A percentile compares a stretch with the other conserved stretches of the same genome.
These are phyloP conservation scores for Rhodotorula mucilaginosa DNA, from an alignment of 1,284 basidiomycete genomes.

Conservation along the genomic window DNA sequence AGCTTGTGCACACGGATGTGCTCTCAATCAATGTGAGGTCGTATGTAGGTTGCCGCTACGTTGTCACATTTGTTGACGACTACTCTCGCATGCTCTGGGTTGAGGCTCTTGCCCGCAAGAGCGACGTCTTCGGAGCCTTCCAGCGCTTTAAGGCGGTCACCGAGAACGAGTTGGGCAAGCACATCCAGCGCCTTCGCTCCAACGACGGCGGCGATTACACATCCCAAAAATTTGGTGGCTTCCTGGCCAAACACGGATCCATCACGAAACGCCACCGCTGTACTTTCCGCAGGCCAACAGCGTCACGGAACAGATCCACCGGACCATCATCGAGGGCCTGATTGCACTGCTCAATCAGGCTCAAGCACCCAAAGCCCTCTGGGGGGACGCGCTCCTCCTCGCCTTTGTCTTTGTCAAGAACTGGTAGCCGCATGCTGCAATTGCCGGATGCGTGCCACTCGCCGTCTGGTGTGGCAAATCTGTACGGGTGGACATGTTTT, in stretches of 20 bases:
- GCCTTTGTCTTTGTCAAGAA: too few relatives aligned
- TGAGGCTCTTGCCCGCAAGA: constrained; percentile 47
- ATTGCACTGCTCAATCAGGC: constrained; percentile 44
- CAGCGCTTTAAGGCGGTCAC: constrained; percentile 46
- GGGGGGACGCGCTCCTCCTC: too few relatives aligned
- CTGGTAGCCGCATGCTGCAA: too few relatives aligned
- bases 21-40: constrained; percentile 37
- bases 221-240: constrained; percentile 42
- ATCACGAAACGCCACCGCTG: constrained; percentile 47
- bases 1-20: constrained; percentile 49
- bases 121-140: constrained; percentile 47
- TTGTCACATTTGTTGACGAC: constrained; percentile 51
- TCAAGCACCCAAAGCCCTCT: constrained; percentile 40
- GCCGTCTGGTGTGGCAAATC: too few relatives aligned
- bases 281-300: constrained; percentile 50
- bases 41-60: constrained; percentile 48
- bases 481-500: too few relatives aligned
- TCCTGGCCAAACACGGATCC: constrained; percentile 43
- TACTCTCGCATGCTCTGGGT: constrained; percentile 41
- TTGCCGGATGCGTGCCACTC: too few relatives aligned
- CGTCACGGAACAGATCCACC: constrained; percentile 44
- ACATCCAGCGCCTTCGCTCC: constrained; percentile 47
- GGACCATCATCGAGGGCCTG: constrained; percentile 45
- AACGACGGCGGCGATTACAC: constrained; percentile 44
- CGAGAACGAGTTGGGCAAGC: constrained; percentile 40